These are phyloP conservation scores for Hypoxylon sp. DNA, from an alignment of 2,329 filamentous ascomycete species.

Conservation along the genomic window DNA sequence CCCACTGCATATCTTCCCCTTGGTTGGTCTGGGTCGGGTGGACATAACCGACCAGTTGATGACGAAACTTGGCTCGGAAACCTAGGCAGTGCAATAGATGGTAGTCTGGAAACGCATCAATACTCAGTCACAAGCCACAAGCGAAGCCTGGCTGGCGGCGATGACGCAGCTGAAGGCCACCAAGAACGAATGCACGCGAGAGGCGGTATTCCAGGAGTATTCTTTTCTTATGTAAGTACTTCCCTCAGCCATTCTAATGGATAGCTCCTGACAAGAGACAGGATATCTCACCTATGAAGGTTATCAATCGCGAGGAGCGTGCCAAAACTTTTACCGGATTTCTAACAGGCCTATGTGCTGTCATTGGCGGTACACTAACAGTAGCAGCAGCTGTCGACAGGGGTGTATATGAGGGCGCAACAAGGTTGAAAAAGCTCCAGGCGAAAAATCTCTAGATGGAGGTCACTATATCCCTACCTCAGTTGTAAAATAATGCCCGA, in stretches of 20 bases:
- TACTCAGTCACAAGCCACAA: conserved; percentile 98
- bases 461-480: conserved; percentile 17
- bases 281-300: conserved; percentile 99
- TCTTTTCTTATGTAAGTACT: conserved; percentile 92
- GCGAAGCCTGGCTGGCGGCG: conserved; percentile 86
- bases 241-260: conserved; percentile 3
- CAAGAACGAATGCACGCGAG: conserved; percentile 90
- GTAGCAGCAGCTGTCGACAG: conserved; percentile 95
- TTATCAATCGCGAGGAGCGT: conserved; percentile 94
- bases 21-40: conserved; percentile 75
- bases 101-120: conserved; percentile 96
- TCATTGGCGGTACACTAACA: conserved; percentile 94
- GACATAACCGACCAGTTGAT: conserved; percentile 57
- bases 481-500: conserved; percentile 44
- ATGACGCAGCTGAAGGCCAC: conserved; percentile 89
- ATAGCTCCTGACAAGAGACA: conserved; percentile 56
- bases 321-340: conserved; percentile 93
- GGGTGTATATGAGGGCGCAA: conserved; percentile 88
- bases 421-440: conserved; percentile 88
- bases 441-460: conserved; percentile 69
- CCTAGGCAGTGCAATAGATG: conserved; percentile 76
- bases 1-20: conserved; percentile 94
- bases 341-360: conserved; percentile 92
- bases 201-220: conserved; percentile 95
- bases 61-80: conserved; percentile 76